phyloP scores from a whole-genome alignment of 208 protist genomes.

The Acanthamoeba culbertsoni region DNA sequence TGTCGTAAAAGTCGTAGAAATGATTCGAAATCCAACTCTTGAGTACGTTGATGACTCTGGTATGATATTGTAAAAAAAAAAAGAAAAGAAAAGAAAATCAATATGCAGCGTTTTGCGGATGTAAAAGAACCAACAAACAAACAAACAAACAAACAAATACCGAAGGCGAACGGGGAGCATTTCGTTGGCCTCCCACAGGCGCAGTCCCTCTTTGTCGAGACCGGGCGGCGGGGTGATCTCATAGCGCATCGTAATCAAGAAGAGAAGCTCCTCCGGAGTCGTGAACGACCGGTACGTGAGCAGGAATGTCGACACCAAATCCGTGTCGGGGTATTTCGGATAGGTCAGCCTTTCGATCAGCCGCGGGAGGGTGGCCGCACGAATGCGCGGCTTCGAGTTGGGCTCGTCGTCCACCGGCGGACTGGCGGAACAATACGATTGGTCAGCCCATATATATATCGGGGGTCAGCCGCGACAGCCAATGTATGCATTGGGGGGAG shows the following conservation, averaged over 20 bases:
- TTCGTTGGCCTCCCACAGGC: slow-evolving; percentile 21
- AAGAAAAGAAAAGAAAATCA: background rate
- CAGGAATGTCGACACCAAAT: slow-evolving; percentile 61
- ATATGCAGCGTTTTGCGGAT: too few relatives aligned
- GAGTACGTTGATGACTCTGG: slow-evolving; percentile 51
- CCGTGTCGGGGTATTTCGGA: slow-evolving; percentile 5
- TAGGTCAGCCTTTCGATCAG: slow-evolving; percentile 33
- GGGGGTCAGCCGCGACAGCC: too few relatives aligned
- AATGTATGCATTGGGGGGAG: too few relatives aligned
- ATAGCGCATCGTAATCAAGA: background rate
- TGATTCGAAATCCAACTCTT: slow-evolving; percentile 1
- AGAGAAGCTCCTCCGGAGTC: background rate
- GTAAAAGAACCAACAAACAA: background rate
- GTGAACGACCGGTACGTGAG: slow-evolving; percentile 57
- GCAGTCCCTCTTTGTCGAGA: background rate
- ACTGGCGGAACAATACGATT: background rate
- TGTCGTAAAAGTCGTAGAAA: slow-evolving; percentile 34
- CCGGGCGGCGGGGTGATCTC: background rate
- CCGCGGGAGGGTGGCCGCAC: background rate
- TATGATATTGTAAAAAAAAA: background rate
- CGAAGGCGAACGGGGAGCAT: background rate
- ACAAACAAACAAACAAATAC: background rate
- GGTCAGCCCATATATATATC: background rate
- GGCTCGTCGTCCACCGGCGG: background rate
- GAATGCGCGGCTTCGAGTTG: slow-evolving; percentile 4